Base-by-base conservation (phyloP, 441 rosid species). In the Gossypium trilobum region DNA sequence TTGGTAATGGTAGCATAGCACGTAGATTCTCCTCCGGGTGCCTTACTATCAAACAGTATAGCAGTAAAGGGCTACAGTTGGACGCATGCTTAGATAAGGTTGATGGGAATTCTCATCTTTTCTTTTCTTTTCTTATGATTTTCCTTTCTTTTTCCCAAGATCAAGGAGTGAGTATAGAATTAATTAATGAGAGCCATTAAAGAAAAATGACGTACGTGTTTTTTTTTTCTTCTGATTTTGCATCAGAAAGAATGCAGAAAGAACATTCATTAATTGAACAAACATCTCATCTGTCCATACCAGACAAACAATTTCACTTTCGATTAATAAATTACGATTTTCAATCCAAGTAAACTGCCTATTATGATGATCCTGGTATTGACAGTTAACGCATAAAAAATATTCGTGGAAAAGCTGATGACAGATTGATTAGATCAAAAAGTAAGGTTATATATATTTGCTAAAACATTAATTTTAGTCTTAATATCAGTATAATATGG, bases 201-300 rank as follows among this genome's bases (percentile, higher is more conserved):
- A 17, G 14, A 63, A 19, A 19, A 63, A 63, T 63, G 52, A 63
- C 52, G 52, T 39, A 17, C 36, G 7, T 5, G 36, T 5, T 31
- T 31, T 31, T 31, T 29, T 31, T 31, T 2, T 25, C 13, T 19
- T 39, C 68, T 64, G 69, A 20, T 44, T 44, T 65, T 23, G 55
- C 70, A 44, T 65, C 55, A 22, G 11, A 65, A 44, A 44, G 4
- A 20, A 65, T 2, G 23, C 70, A 44, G 44, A 65, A 5, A 22
- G 55, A 65, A 44, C 55, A 44, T 44, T 64, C 55, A 65, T 65
- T 65, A 65, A 64, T 44, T 19, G 68, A 44, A 65, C 20, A 22
- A 65, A 65, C 31, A 65, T 22, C 54, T 44, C 19, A 19, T 19
- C 52, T 61, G 27, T 42, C 27, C 39, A 33, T 33, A 33, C 39